Evolutionary conservation across 345 rosid species (phyloP).

Genomic region (Brassica carinata): DNA sequence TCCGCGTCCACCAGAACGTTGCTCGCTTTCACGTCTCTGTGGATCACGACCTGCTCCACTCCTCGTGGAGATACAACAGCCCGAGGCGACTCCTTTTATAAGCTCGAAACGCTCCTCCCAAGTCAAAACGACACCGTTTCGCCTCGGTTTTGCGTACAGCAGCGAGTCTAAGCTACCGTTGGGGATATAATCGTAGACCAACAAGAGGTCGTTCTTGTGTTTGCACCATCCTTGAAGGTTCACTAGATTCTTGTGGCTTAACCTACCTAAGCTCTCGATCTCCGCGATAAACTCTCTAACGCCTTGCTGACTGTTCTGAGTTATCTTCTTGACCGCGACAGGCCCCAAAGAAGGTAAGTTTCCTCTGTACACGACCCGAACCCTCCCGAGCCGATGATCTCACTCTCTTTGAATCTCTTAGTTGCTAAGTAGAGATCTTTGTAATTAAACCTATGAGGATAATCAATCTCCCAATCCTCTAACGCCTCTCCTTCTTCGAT

Average conservation of each 20-base stretch:
- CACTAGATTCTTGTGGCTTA: constrained; percentile 60
- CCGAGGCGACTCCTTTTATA: too few species aligned
- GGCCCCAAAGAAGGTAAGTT: background rate
- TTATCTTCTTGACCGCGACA: constrained; percentile 42
- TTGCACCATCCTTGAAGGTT: constrained; percentile 70
- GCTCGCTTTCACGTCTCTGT: too few species aligned
- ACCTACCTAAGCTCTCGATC: constrained; percentile 60
- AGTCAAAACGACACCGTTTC: too few species aligned
- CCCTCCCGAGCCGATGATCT: constrained; percentile 37
- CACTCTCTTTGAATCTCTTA: constrained; percentile 28
- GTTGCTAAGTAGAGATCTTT: constrained; percentile 39
- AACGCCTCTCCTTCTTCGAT: constrained; percentile 16
- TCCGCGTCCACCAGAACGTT: too few species aligned
- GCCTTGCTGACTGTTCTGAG: constrained; percentile 47
- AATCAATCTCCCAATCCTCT: constrained; percentile 41
- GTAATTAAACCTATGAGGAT: constrained; percentile 37
- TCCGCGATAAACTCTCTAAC: constrained; percentile 59
- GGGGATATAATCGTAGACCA: too few species aligned
- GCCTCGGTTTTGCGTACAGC: too few species aligned
- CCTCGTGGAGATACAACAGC: too few species aligned
- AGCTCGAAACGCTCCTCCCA: too few species aligned
- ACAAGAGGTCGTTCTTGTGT: background rate
- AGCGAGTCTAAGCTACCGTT: too few species aligned
- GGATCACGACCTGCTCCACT: too few species aligned
- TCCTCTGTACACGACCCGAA: constrained; percentile 38